Evolutionary conservation across 768 basidiomycete species (phyloP), one percentile per base, ranked within the genome.

Genomic region (Lanmaoa pseudosensibilis): DNA sequence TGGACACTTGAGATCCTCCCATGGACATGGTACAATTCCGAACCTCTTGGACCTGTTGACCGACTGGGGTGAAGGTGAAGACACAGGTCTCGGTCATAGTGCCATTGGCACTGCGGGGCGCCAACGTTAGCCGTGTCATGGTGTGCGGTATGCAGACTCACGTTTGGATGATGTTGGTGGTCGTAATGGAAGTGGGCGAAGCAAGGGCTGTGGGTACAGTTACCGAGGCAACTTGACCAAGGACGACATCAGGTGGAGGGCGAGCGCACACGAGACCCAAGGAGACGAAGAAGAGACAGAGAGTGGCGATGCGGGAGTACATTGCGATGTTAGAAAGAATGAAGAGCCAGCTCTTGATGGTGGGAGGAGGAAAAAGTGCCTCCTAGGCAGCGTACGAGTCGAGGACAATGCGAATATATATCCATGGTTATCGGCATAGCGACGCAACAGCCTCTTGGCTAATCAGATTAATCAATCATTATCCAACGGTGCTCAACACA

Each of bases 11-110:
- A 10, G 62, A 38, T 16, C 40, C 46, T 4, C 60, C 65, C 62
- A 74, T 67, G 40, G 73, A 57, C 21, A 82, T 54, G 25, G 78
- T 80, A 64, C 86, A 88, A 32, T 74, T 77, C 61, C 73, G 74
- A 46, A 85, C 79, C 61, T 86, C 79, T 62, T 77, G 72, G 21
- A 86, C 74, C 15, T 77, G 77, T n/a, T 78, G 62, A 18, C 84
- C 85, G 60, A 78, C 72, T 4, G 69, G 85, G 5, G 80, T 84
- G 46, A 87, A 74, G 11, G 81, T 80, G 46, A 84, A 72, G 11
- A 78, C 74, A 66, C 87, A 88, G n/a, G 78, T 83, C 73, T 84
- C 76, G 40, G 75, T 81, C 69, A 84, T 72, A 30, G 70, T 68
- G 18, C 86, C 85, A 54, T 77, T 73, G 44, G 76, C 54, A 50